Conservation (phyloP, 768 basidiomycete species). For the Cytidiella melzeri region DNA sequence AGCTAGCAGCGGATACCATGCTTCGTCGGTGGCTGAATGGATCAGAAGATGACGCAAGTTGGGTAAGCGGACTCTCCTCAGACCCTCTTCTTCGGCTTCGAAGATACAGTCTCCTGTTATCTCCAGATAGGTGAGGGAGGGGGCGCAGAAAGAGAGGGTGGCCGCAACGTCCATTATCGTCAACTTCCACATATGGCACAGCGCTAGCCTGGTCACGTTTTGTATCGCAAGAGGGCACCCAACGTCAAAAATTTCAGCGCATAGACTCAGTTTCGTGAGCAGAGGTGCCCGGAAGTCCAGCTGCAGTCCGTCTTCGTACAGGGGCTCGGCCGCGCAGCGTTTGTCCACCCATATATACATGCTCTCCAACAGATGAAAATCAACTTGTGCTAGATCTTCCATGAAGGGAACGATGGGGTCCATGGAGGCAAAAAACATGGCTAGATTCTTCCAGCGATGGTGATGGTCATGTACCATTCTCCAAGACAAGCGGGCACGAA, state of each 20-base stretch:
- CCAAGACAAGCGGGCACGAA: background rate
- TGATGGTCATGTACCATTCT: background rate
- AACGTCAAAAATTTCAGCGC: background rate
- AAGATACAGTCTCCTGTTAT: background rate
- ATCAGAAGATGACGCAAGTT: background rate
- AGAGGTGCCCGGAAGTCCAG: background rate
- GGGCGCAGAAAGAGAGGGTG: background rate
- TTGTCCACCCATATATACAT: background rate
- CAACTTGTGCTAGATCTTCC: background rate
- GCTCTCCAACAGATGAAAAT: background rate
- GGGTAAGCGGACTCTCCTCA: background rate
- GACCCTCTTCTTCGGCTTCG: background rate
- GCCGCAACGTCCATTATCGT: background rate
- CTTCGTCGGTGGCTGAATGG: background rate
- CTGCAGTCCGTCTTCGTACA: background rate
- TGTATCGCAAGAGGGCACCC: background rate
- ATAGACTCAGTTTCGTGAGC: background rate
- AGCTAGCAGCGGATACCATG: background rate
- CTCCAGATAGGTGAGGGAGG: background rate
- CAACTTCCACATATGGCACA: background rate
- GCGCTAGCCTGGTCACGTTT: background rate
- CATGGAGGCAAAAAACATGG: background rate
- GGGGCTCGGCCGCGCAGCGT: background rate
- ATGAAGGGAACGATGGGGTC: background rate
- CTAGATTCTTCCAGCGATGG: background rate